phyloP scores from a whole-genome alignment of 2,329 filamentous ascomycete genomes.

The Colletotrichum sp. region DNA sequence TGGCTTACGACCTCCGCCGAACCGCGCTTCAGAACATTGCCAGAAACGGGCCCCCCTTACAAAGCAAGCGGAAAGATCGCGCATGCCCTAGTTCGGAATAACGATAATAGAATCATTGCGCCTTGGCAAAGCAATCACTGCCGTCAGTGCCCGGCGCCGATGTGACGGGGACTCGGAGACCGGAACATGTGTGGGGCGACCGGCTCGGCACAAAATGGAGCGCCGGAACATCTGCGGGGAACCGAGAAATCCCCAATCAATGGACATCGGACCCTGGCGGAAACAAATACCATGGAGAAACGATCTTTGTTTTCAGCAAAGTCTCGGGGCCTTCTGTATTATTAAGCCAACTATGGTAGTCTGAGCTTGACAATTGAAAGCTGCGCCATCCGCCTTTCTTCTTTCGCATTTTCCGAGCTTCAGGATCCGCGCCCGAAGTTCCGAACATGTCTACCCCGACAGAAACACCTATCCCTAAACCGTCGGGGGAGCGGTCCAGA shows the following conservation, averaged over 20 bases:
- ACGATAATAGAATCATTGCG: background rate
- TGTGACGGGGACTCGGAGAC: background rate
- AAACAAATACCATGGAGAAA: background rate
- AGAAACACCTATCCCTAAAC: background rate
- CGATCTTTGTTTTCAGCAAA: background rate
- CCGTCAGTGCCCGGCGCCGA: rapidly evolving
- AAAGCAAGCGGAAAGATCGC: rapidly evolving
- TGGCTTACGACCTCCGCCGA: background rate
- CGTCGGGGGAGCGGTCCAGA: background rate
- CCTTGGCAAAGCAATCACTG: rapidly evolving
- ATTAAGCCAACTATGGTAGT: background rate
- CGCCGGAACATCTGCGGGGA: background rate
- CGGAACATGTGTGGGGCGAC: background rate
- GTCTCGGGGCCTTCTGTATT: background rate
- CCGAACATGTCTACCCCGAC: background rate
- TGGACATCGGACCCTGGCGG: background rate
- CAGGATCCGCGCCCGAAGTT: background rate
- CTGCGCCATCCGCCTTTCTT: background rate
- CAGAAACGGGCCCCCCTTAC: background rate
- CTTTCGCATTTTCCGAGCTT: background rate
- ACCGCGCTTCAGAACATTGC: background rate
- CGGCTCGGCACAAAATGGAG: background rate
- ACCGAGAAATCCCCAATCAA: background rate
- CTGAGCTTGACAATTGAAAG: background rate
- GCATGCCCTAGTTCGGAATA: background rate